phyloP scores from a whole-genome alignment of 208 protist genomes.

The Leishmania martiniquensis region DNA sequence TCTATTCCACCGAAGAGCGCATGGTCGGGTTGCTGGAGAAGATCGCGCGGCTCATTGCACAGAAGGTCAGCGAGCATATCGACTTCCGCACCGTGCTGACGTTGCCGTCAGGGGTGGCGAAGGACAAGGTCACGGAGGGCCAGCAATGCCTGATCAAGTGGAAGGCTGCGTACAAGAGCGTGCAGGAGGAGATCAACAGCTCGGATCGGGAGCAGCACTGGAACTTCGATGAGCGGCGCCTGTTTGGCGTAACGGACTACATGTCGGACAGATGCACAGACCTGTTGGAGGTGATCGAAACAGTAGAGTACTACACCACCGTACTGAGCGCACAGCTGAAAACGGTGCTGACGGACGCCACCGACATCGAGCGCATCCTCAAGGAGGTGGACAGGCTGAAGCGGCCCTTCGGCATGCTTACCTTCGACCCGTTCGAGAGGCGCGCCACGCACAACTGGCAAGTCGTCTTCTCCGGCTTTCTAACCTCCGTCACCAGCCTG shows the following conservation, averaged over 20 bases:
- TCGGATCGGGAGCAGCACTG: slow-evolving; percentile 96
- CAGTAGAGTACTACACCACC: slow-evolving; percentile 96
- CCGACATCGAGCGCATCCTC: slow-evolving; percentile 96
- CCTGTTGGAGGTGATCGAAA: slow-evolving; percentile 94
- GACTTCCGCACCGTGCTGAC: slow-evolving; percentile 91
- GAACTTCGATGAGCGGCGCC: slow-evolving; percentile 97
- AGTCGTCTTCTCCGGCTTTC: slow-evolving; percentile 93
- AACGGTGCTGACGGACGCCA: slow-evolving; percentile 96
- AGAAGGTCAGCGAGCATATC: slow-evolving; percentile 95
- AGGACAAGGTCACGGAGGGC: slow-evolving; percentile 88
- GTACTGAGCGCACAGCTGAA: slow-evolving; percentile 97
- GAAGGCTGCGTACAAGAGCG: slow-evolving; percentile 93
- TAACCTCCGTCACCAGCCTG: slow-evolving; percentile 92
- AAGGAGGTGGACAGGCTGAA: slow-evolving; percentile 95
- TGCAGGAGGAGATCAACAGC: slow-evolving; percentile 97
- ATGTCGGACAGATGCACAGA: slow-evolving; percentile 97
- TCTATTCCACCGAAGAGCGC: slow-evolving; percentile 99
- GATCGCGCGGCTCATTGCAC: slow-evolving; percentile 96
- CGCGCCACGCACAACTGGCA: slow-evolving; percentile 92
- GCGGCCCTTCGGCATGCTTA: slow-evolving; percentile 94
- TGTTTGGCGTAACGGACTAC: slow-evolving; percentile 98
- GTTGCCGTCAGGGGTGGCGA: slow-evolving; percentile 76
- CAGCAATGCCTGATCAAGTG: slow-evolving; percentile 95
- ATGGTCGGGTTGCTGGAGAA: slow-evolving; percentile 98
- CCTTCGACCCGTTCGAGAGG: slow-evolving; percentile 97